Evolutionary conservation across 2,329 filamentous ascomycete genomes (phyloP).

Genomic region (Phialophora expanda): DNA sequence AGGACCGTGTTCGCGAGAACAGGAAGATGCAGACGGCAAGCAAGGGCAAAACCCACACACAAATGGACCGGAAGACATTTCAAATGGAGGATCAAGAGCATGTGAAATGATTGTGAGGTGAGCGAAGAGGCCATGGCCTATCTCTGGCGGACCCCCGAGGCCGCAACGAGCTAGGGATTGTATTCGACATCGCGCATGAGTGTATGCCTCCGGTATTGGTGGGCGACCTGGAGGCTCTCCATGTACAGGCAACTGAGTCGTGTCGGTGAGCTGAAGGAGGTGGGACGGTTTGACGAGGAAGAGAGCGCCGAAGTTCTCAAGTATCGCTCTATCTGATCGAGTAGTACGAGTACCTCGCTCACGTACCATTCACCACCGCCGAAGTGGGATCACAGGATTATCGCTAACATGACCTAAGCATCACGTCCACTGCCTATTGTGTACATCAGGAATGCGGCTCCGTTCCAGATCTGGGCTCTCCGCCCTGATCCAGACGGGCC

Average conservation of each 20-base stretch:
- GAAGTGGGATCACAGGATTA: background rate
- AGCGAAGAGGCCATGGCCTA: background rate
- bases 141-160: too few relatives aligned
- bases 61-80: background rate
- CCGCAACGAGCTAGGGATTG: background rate
- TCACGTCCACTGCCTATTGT: constrained; percentile 15
- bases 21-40: background rate
- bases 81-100: background rate
- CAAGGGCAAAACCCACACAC: background rate
- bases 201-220: background rate
- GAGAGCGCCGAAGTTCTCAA: background rate
- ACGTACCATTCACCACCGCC: background rate
- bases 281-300: background rate
- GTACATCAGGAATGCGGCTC: constrained; percentile 9
- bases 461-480: background rate
- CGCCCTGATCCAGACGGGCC: background rate
- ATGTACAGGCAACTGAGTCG: background rate
- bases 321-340: background rate
- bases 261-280: background rate
- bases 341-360: background rate
- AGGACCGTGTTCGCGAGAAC: background rate
- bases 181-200: background rate
- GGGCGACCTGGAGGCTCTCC: too few relatives aligned
- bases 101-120: background rate
- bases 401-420: constrained; percentile 11